Evolutionary conservation across 441 rosid genomes (phyloP), one percentile per base, ranked within the genome.

Genomic region (Adansonia gregorii): DNA sequence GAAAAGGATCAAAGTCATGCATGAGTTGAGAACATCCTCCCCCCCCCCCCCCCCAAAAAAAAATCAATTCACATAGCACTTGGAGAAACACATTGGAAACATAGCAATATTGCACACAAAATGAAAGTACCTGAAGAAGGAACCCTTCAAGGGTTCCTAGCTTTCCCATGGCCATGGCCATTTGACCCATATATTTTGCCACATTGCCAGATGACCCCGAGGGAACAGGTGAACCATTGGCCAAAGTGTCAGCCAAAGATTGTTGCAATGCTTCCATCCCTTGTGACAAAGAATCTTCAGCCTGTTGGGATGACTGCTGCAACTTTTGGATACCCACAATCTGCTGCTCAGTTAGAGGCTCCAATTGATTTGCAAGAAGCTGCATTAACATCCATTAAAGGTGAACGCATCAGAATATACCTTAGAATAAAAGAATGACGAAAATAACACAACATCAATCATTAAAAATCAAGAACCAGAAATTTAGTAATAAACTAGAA

Each of bases 161-260:
- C 82, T 94, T 93, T 65, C 97, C 95, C 98, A 94, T 94, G 56
- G 97, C 98, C 93, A 94, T 92, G 63, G 98, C 97, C 98, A 94
- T 92, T 85, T 92, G 98, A 78, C 98, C 98, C 98, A 94, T 93
- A 66, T 94, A 94, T 80, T 91, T 91, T 24, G 95, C 98, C 60
- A 94, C 94, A 58, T 90, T 89, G 17, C 90, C 94, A 68, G 94
- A 87, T n/a, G 95, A 80, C 19, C 92, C 91, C 1, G 97, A 87
- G 3, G 86, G 73, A 61, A 82, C 84, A 75, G 90, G 89, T 19
- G 91, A 78, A 71, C 94, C 94, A 75, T 74, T 88, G 76, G 97
- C 87, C 76, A 93, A 81, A 8, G 98, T 93, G 80, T 90, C 97
- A 6, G 97, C 93, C 75, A 94, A 78, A 10, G 98, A 94, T 78